Percentiles rank a stretch among this genome's conserved stretches.
Evolutionary conservation across 768 basidiomycete genomes (phyloP).

Genomic region (Cystofilobasidium macerans): DNA sequence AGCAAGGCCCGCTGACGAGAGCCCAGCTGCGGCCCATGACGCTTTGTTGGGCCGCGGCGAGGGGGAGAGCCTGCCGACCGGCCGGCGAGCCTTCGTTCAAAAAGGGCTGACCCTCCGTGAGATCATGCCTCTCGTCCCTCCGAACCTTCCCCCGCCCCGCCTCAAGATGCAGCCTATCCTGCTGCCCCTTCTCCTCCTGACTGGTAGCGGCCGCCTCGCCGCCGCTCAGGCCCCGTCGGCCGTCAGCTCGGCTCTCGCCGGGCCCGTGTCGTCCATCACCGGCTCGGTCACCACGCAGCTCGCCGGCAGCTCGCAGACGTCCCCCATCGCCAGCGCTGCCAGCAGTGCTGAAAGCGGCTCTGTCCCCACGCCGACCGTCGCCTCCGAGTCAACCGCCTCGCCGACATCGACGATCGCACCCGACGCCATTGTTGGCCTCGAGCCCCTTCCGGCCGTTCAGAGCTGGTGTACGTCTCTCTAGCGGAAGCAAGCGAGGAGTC

Average conservation of each 20-base stretch:
- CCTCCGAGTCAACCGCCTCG: constrained; percentile 10
- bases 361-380: neutral
- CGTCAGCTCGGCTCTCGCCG: too few species aligned
- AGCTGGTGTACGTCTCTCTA: constrained; percentile 73
- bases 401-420: constrained; percentile 18
- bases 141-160: neutral
- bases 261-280: neutral
- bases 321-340: neutral
- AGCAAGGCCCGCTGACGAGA: too few species aligned
- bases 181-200: neutral
- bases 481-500: too few species aligned
- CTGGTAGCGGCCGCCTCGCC: neutral
- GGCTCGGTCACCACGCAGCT: neutral
- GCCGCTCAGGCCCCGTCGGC: too few species aligned
- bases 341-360: too few species aligned
- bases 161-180: neutral
- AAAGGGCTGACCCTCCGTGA: too few species aligned
- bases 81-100: too few species aligned
- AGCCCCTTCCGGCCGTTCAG: constrained; percentile 39
- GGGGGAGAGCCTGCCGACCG: too few species aligned
- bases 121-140: too few species aligned
- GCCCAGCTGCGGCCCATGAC: too few species aligned
- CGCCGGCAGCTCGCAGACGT: neutral
- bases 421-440: neutral
- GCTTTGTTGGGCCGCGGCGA: too few species aligned